Evolutionary conservation across 768 basidiomycete genomes (phyloP), one percentile per base, ranked within the genome.

Genomic region (Leucosporidium creatinivorum): DNA sequence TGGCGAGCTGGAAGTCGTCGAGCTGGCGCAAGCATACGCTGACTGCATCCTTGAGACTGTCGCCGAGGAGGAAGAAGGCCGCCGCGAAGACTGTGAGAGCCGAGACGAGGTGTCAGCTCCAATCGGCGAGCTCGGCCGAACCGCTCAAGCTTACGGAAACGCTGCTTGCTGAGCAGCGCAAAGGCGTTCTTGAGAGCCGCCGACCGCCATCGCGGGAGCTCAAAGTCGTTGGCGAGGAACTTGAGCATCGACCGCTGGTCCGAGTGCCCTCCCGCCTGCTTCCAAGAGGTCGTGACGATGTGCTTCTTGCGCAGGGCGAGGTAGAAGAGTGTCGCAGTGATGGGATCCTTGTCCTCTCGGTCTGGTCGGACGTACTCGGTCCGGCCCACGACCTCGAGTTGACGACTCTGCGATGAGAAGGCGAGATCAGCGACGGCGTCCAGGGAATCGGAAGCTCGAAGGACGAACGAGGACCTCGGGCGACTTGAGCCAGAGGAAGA

Each of bases 101-200:
- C n/a, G 30, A 31, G 61, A 28, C 62, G 44, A 60, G n/a, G 57
- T 17, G 15, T 58, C 19, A 58, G 60, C 47, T 1, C 13, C 3
- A 17, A 8, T 44, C 36, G 57, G 8, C 18, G 28, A 28, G 59
- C 23, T 18, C 28, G 5, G 26, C 25, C 30, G 15, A 47, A 48
- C 26, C 13, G 18, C 19, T 18, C 6, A 21, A 25, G 15, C 49
- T 9, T 21, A 51, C 48, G 48, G 75, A 89, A 97, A 33, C 96
- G 85, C 66, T 87, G 89, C 80, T 94, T 98, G 75, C 89, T 83
- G 66, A 99, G 77, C 52, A 99, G 79, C 0, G 91, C 90, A 78
- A 87, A 99, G 12, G 96, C 96, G 77, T 99, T 99, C 81, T 99
- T 99, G 66, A 90, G 79, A 2, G 96, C 96, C 0, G 93, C 93